Evolutionary conservation across 305 asterid genomes (phyloP).

Genomic region (Caryopteris hybrid): DNA sequence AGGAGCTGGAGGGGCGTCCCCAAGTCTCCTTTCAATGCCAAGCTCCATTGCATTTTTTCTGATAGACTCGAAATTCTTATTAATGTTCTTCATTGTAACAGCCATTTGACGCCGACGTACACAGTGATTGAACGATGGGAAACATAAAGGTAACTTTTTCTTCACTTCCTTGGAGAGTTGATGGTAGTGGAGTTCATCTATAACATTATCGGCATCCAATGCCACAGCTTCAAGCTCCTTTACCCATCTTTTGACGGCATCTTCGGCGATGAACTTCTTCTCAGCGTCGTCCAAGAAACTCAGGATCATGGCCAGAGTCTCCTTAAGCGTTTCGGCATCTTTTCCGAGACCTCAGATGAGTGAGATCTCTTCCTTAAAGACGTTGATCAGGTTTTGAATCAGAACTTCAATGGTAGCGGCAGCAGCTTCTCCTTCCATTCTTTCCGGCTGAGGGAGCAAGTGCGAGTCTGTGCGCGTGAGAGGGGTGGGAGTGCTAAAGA

Average conservation of each 20-base stretch:
- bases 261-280: neutral
- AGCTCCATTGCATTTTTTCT: neutral
- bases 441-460: too few species aligned
- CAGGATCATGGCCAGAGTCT: neutral
- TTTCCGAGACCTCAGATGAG: neutral
- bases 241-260: slow-evolving; percentile 16
- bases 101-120: neutral
- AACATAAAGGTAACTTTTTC: neutral
- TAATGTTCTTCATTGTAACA: slow-evolving; percentile 12
- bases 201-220: slow-evolving; percentile 15
- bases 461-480: too few species aligned
- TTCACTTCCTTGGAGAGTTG: neutral
- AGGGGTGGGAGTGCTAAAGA: too few species aligned
- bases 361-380: neutral
- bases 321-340: neutral
- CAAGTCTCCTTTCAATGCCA: slow-evolving; percentile 7
- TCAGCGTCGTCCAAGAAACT: slow-evolving; percentile 20
- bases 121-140: neutral
- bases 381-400: neutral
- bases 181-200: slow-evolving; percentile 18
- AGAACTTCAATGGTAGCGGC: neutral
- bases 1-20: neutral
- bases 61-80: neutral
- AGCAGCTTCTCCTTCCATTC: neutral
- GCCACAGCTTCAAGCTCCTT: slow-evolving; percentile 11